Evolutionary conservation across 139 green algal genomes (phyloP).

Genomic region (Chlamydomonas incerta): DNA sequence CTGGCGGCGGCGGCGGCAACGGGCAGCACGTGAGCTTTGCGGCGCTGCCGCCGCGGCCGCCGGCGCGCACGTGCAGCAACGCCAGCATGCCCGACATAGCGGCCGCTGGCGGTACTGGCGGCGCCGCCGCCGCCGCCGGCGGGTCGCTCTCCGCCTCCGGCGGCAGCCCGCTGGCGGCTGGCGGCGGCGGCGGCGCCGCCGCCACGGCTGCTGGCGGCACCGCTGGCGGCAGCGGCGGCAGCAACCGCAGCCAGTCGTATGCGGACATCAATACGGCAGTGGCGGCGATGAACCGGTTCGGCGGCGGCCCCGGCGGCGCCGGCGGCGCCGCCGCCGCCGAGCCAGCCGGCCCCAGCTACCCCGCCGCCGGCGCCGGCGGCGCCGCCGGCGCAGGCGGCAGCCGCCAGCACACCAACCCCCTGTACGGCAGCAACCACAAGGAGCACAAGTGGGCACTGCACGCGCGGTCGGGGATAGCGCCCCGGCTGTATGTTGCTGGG

Average conservation of each 20-base stretch:
- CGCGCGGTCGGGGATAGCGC: too few relatives aligned
- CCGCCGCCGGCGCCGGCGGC: too few relatives aligned
- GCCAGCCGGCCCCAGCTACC: too few relatives aligned
- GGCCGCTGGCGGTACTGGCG: not conserved
- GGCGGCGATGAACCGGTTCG: constrained; percentile 23
- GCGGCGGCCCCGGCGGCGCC: not conserved
- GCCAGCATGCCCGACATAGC: constrained; percentile 30
- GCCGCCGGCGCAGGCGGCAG: too few relatives aligned
- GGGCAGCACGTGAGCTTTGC: constrained; percentile 34
- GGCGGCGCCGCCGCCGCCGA: too few relatives aligned
- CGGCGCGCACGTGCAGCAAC: constrained; percentile 33
- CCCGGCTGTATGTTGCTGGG: too few relatives aligned
- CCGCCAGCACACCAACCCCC: not conserved
- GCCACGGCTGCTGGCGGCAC: too few relatives aligned
- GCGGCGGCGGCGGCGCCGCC: too few relatives aligned
- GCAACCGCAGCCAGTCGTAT: constrained; percentile 33
- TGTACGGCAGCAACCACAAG: not conserved
- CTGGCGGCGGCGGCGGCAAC: not conserved
- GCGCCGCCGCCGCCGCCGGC: not conserved
- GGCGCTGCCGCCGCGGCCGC: constrained; percentile 11
- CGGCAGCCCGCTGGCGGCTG: too few relatives aligned
- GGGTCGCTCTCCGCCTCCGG: not conserved
- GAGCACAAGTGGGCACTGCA: too few relatives aligned
- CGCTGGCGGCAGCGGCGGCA: too few relatives aligned
- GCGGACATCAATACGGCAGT: constrained; percentile 43